phyloP scores from a whole-genome alignment of 768 basidiomycete species.

The Boletellus sp. region DNA sequence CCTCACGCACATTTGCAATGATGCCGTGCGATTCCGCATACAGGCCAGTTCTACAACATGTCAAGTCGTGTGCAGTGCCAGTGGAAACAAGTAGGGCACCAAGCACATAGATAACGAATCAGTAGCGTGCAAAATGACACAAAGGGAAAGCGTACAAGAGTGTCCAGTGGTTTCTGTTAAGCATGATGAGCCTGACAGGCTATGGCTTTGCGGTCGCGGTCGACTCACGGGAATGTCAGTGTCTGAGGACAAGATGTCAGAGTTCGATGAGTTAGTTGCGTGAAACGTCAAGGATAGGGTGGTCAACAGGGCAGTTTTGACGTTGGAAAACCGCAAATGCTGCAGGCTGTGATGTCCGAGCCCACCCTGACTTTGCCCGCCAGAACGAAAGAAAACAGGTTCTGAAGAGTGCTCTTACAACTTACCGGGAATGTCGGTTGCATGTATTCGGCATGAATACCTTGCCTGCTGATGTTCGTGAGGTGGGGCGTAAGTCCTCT shows the following conservation, averaged over 20 bases:
- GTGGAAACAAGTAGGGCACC: not conserved
- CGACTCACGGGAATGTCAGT: slow-evolving; percentile 78
- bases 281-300: not conserved
- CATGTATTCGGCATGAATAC: slow-evolving; percentile 79
- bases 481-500: slow-evolving; percentile 77
- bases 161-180: slow-evolving; percentile 77
- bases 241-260: slow-evolving; percentile 43
- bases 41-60: slow-evolving; percentile 66
- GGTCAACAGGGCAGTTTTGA: not conserved
- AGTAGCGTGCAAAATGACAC: not conserved
- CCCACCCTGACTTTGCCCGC: not conserved
- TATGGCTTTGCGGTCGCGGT: not conserved
- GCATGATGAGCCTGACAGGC: not conserved
- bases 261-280: slow-evolving; percentile 2
- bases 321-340: no score
- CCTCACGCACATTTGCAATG: slow-evolving; percentile 65
- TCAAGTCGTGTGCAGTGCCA: not conserved
- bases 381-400: not conserved
- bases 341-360: no score
- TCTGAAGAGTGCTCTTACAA: slow-evolving; percentile 6
- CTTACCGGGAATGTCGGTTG: slow-evolving; percentile 76
- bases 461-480: slow-evolving; percentile 67
- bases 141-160: slow-evolving; percentile 54
- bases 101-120: not conserved
- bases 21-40: slow-evolving; percentile 87